Evolutionary conservation across 208 protist genomes (phyloP), one percentile per base, ranked within the genome.

Genomic region (Novymonas esmeraldas): DNA sequence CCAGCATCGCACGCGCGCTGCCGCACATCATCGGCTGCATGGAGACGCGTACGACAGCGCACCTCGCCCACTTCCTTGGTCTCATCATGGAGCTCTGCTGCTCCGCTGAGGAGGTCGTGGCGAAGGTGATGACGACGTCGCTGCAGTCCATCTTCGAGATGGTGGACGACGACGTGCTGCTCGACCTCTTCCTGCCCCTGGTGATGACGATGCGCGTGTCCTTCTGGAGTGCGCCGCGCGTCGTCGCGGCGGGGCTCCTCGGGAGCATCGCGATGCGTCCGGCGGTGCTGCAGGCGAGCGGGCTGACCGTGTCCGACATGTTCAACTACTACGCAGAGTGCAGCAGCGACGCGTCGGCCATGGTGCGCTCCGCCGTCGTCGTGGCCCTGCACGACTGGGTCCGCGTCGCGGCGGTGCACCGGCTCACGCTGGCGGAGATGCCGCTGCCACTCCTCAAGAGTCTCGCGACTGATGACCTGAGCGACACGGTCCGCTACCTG

Each of bases 81-180:
- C 81, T 93, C 64, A 87, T 93, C 68, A 88, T 90, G 84, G 70
- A 79, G 64, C 70, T 93, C 28, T 81, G 81, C 72, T 90, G 78
- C 57, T 70, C 71, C 4, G 77, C 83, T 20, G 83, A 93, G 75
- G 72, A 69, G 44, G 60, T 48, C 13, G 83, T 88, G 3, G 60
- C 87, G 26, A 56, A 64, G 26, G 76, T 70, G 13, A 73, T 89
- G 7, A 75, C 82, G 18, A 31, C 64, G 0, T 63, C 82, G 5
- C 56, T 93, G 46, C 50, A 73, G 65, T 2, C 63, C 42, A 73
- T 93, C 42, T n/a, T 88, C 2, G 51, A 20, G 18, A 64, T 73
- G 49, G 61, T 87, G 5, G 66, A 64, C n/a, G 74, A 89, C 29
- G 65, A 72, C 16, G 79, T 88, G 26, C 33, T 85, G 20, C 48